phyloP scores from a whole-genome alignment of 2,329 filamentous ascomycete species.

The Pseudogymnoascus sp. region DNA sequence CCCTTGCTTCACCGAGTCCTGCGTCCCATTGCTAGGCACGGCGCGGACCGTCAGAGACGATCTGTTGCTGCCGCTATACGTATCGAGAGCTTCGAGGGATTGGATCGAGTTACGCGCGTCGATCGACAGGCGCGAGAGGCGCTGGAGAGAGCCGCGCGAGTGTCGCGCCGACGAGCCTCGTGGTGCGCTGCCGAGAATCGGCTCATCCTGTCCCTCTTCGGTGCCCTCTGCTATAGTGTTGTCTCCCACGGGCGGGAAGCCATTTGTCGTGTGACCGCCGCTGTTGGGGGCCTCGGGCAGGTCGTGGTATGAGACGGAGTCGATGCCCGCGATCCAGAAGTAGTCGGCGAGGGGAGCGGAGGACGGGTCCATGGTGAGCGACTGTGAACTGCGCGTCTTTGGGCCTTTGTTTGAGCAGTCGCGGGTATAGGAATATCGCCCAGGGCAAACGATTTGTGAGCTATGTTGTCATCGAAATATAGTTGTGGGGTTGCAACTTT shows the following conservation, averaged over 20 bases:
- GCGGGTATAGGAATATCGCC: neutral
- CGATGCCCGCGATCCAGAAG: constrained; percentile 67
- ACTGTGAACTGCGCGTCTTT: neutral
- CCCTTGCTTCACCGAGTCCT: constrained; percentile 14
- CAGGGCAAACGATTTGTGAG: neutral
- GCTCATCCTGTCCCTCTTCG: constrained; percentile 29
- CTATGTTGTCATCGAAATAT: constrained; percentile 8
- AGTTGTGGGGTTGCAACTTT: constrained; percentile 6
- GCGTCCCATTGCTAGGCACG: constrained; percentile 20
- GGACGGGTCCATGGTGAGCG: constrained; percentile 30
- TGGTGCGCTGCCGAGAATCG: constrained; percentile 15
- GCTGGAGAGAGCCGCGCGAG: constrained; percentile 51
- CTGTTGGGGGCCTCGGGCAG: constrained; percentile 31
- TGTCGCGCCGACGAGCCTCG: constrained; percentile 37
- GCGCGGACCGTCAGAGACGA: constrained; percentile 57
- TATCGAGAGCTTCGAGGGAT: constrained; percentile 49
- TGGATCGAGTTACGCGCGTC: constrained; percentile 44
- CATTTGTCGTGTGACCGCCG: constrained; percentile 17
- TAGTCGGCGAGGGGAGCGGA: constrained; percentile 63
- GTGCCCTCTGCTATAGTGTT: constrained; percentile 52
- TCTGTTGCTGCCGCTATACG: constrained; percentile 48
- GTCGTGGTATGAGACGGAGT: constrained; percentile 54
- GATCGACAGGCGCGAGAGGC: constrained; percentile 46
- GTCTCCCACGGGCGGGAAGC: constrained; percentile 33
- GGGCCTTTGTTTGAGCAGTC: neutral